Conservation (phyloP, 2,329 filamentous ascomycete species). For the Teratosphaeriaceae sp. region DNA sequence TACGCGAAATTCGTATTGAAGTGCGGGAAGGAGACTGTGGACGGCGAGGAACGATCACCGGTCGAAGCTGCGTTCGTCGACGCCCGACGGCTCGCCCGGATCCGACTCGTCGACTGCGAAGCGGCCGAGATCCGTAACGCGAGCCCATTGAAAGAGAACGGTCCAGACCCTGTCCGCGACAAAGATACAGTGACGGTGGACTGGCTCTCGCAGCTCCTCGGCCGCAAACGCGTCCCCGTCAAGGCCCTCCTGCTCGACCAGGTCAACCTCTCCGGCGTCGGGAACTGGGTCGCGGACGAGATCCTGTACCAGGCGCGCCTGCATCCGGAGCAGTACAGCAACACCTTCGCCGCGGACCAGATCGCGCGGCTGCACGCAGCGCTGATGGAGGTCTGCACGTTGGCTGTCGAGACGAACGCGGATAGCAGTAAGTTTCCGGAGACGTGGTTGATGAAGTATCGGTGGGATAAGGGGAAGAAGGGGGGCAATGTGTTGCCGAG, state of each 20-base stretch:
- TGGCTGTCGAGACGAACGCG: slow-evolving; percentile 68
- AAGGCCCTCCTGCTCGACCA: slow-evolving; percentile 89
- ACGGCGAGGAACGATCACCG: slow-evolving; percentile 33
- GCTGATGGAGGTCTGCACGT: slow-evolving; percentile 72
- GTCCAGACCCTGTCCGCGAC: slow-evolving; percentile 86
- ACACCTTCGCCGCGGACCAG: slow-evolving; percentile 68
- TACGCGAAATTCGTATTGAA: slow-evolving; percentile 82
- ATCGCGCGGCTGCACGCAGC: slow-evolving; percentile 64
- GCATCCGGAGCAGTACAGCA: slow-evolving; percentile 88
- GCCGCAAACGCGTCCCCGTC: slow-evolving; percentile 72
- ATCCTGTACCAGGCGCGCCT: slow-evolving; percentile 82
- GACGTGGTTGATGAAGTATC: slow-evolving; percentile 55
- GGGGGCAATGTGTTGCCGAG: slow-evolving; percentile 63
- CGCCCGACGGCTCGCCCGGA: slow-evolving; percentile 66
- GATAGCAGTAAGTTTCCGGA: slow-evolving; percentile 80
- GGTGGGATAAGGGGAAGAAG: slow-evolving; percentile 84
- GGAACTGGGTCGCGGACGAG: slow-evolving; percentile 97
- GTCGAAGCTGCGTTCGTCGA: slow-evolving; percentile 76
- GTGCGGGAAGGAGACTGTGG: slow-evolving; percentile 33
- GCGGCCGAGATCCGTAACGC: slow-evolving; percentile 68
- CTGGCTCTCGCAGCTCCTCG: slow-evolving; percentile 67
- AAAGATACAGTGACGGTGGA: slow-evolving; percentile 66
- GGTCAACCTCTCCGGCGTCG: slow-evolving; percentile 80
- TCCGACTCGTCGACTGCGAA: slow-evolving; percentile 75
- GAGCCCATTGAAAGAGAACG: slow-evolving; percentile 81